Evolutionary conservation across 2,329 filamentous ascomycete species (phyloP), one percentile per base, ranked within the genome.

Genomic region (Aspergillus floridensis): DNA sequence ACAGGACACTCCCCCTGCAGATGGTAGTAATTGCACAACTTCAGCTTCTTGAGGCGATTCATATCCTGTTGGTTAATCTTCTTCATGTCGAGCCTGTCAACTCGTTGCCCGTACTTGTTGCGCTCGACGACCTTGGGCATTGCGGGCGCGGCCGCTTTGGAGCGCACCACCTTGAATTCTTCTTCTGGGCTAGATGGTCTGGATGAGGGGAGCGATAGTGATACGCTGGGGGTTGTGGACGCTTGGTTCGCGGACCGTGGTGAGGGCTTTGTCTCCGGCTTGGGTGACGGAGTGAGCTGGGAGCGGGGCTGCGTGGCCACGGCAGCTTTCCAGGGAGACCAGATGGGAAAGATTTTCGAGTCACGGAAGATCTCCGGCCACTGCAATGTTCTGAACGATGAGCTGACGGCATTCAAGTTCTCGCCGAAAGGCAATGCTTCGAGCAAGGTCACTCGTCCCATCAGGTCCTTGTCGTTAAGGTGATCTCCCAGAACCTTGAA

Each of bases 21-120:
- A 67, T 82, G 87, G 68, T 84, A 80, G 58, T 85, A 81, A 66
- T 87, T 88, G 76, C 86, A 88, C 59, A 87, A 73, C 68, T 88
- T 87, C 62, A 86, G 71, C 71, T 83, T 84, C 73, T 87, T 87
- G 65, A 88, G 74, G 21, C 83, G 81, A 65, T 83, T 81, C 50
- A 87, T 77, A 61, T 86, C 84, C 19, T 83, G 78, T 59, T 83
- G 76, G 52, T 77, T 77, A 74, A 77, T 86, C 72, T 70, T 81
- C 80, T 73, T 81, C 73, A 72, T 79, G 67, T 69, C 79, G 65
- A 71, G 78, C 66, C 74, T 74, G 67, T 88, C 86, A 57, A 88
- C 78, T 58, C 86, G 84, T 67, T 87, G 84, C 41, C 84, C 84
- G 59, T 77, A 74, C 60, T 82, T 82, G 71, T 88, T 88, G 61